Base-by-base conservation (phyloP, 192 early-diverging fungal genomes). In the Podila epigama region DNA sequence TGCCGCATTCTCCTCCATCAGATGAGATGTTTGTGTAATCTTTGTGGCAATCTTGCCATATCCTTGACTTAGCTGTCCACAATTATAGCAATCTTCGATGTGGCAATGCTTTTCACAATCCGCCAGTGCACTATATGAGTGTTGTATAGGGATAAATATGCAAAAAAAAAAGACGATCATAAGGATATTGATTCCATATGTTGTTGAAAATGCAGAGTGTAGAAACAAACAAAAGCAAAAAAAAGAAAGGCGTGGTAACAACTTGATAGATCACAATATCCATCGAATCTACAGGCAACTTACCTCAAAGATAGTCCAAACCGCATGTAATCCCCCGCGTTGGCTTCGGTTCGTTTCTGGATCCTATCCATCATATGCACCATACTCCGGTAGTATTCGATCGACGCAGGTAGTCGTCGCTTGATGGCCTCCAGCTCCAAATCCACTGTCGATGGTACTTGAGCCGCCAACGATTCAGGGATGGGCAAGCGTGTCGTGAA, bases 381-480 rank as follows among this genome's bases (percentile, higher is more conserved):
- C 70, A 91, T 70, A 57, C 85, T 88, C 22, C 83, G 48, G 61
- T 91, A 92, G 66, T 88, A 85, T 25, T 81, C 84, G 8, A 92
- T 85, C 31, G 83, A 70, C 4, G 82, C 69, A 13, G 69, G 69
- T 6, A 91, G 59, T 48, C 80, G 60, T n/a, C 63, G 81, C 34
- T 77, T 73, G 39, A 88, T 68, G 35, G 80, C 66, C n/a, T 80
- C 72, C 11, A 89, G 41, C 22, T 83, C 70, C 41, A 85, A 75
- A 20, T 88, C 84, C 64, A 92, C 51, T 36, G 89, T 82, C 31
- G 60, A 55, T 1, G 90, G 89, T 32, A 90, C 63, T 39, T 82
- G 75, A 25, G 39, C 36, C 6, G 85, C 70, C 8, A 81, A 60
- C 33, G 86, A 68, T 22, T 53, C 52, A 16, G 71, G 42, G 18